Base-by-base conservation (phyloP, 208 protist species). In the Giardia duodenalis region DNA sequence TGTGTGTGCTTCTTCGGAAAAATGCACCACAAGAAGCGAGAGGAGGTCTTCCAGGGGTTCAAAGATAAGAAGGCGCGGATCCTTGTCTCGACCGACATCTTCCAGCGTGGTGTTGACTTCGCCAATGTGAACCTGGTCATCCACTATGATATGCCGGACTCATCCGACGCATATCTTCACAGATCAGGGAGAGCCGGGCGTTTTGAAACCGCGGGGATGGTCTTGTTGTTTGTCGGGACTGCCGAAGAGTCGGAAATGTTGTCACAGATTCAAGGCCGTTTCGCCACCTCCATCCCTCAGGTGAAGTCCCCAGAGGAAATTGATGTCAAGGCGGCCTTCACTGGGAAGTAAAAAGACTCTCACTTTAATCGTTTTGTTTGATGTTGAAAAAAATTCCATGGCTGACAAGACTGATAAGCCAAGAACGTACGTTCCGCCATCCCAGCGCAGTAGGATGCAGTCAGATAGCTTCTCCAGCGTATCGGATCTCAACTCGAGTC, bases 81-180 rank as follows among this genome's bases (percentile, higher is more conserved):
- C 90, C 95, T 99, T 87, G 98, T 99, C 67, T 94, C 98, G 88
- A 99, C 99, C 19, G 98, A 99, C 95, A 94, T 99, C 67, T 98
- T 99, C 93, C 98, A 97, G 87, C 97, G 98, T 93, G 99, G 99
- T 95, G 97, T 99, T 92, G 99, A 99, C 95, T 98, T 99, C 93
- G 97, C 99, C 94, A 95, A 97, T 88, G 98, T 99, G 92, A 99
- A 99, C 96, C 97, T 99, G 57, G 98, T 99, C 47, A 97, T 99
- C 93, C 99, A 99, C 95, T 99, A 98, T 95, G 98, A 99, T 95
- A 99, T 99, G 98, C 97, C 98, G 45, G 96, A 96, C 19, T 95
- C 97, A 94, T 22, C 93, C 47, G 98, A 99, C 94, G 97, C 96
- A 45, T 99, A 99, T 94, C 96, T 99, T 30, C 98, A 99, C 95